These are phyloP conservation scores for Penicillium manginii DNA, from an alignment of 495 filamentous ascomycete genomes.

Conservation along the genomic window DNA sequence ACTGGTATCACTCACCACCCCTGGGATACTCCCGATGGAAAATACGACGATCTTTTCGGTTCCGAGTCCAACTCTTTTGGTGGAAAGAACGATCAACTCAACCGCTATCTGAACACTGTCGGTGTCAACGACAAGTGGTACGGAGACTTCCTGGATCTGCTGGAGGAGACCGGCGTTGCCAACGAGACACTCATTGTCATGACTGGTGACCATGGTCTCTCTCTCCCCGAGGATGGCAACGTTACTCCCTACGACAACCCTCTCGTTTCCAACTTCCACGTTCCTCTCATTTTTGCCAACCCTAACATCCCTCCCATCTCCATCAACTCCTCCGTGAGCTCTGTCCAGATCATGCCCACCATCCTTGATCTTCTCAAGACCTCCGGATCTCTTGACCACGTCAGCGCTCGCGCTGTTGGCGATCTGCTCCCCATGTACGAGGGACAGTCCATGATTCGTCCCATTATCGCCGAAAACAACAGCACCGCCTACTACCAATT, in stretches of 20 bases:
- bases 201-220: constrained; percentile 50
- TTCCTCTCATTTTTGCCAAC: constrained; percentile 54
- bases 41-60: constrained; percentile 35
- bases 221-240: constrained; percentile 47
- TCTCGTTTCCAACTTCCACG: constrained; percentile 52
- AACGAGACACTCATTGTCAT: constrained; percentile 49
- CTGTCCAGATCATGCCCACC: constrained; percentile 51
- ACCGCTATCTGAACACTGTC: constrained; percentile 47
- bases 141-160: constrained; percentile 36
- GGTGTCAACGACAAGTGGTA: constrained; percentile 47
- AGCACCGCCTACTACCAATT: constrained; percentile 48
- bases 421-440: constrained; percentile 49
- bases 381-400: constrained; percentile 43
- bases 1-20: constrained; percentile 50
- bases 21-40: constrained; percentile 38
- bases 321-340: constrained; percentile 47
- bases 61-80: constrained; percentile 27
- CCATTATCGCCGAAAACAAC: constrained; percentile 36
- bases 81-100: constrained; percentile 34
- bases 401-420: constrained; percentile 33
- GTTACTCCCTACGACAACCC: constrained; percentile 55
- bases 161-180: constrained; percentile 45
- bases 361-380: constrained; percentile 53
- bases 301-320: constrained; percentile 48
- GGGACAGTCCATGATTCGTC: constrained; percentile 51